Evolutionary conservation across 345 rosid genomes (phyloP).

Genomic region (Psidium guajava): DNA sequence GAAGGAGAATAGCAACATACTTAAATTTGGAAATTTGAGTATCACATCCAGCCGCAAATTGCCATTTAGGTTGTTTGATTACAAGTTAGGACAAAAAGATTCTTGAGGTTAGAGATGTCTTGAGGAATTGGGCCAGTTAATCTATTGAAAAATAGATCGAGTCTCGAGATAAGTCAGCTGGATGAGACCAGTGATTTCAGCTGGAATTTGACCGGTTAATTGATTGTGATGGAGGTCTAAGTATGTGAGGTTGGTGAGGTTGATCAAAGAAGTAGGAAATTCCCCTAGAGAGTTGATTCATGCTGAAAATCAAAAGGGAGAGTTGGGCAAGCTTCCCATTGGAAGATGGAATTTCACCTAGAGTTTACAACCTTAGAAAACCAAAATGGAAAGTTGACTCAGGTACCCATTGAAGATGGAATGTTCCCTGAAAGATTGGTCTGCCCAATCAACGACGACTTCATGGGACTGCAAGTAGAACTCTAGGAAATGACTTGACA

Average conservation of each 20-base stretch:
- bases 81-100: not conserved
- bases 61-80: constrained; percentile 1
- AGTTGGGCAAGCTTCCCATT: not conserved
- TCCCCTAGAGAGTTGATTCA: not conserved
- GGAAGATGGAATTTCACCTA: not conserved
- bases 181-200: not conserved
- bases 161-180: not conserved
- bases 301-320: not conserved
- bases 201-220: not conserved
- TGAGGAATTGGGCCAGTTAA: constrained; percentile 10
- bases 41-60: not conserved
- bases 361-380: not conserved
- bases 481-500: constrained; percentile 1
- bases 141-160: not conserved
- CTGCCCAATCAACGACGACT: accelerated
- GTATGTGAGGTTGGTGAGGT: not conserved
- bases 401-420: not conserved
- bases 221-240: not conserved
- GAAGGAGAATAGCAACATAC: not conserved
- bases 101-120: not conserved
- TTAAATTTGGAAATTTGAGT: not conserved
- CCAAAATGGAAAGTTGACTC: too few relatives aligned
- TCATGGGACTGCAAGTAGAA: not conserved
- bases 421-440: not conserved
- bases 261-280: not conserved